A percentile compares a stretch with the other conserved stretches of the same genome.
phyloP scores from a whole-genome alignment of 2,329 filamentous ascomycete genomes.

The Daldinia sp. region DNA sequence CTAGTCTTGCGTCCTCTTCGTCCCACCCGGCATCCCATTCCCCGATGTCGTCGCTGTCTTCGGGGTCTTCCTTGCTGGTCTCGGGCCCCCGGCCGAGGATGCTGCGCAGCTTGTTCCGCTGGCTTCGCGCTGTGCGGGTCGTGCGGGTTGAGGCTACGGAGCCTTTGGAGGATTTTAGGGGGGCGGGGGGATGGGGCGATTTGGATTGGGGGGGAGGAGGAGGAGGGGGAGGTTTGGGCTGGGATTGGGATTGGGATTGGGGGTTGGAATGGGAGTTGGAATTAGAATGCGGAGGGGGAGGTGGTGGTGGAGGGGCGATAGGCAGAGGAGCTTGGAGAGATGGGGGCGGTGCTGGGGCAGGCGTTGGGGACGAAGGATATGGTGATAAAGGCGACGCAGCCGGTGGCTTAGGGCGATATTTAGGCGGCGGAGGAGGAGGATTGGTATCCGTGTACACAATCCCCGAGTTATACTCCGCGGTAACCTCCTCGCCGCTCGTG shows the following conservation, averaged over 20 bases:
- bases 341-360: neutral
- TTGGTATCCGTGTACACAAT: constrained; percentile 14
- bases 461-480: constrained; percentile 29
- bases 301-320: neutral
- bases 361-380: neutral
- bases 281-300: neutral
- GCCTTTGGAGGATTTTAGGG: constrained; percentile 37
- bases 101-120: constrained; percentile 43
- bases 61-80: neutral
- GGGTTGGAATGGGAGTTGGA: no score
- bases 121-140: constrained; percentile 43
- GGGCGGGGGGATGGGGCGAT: neutral
- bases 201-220: neutral
- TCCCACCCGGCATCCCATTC: constrained; percentile 5
- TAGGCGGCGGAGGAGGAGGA: constrained; percentile 11
- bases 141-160: constrained; percentile 46
- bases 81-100: constrained; percentile 23
- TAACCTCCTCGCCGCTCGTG: constrained; percentile 19
- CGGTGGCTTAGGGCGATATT: neutral
- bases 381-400: constrained; percentile 26
- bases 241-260: no score
- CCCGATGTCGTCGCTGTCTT: neutral
- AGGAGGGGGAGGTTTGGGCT: neutral
- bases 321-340: neutral
- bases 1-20: constrained; percentile 54